Percentiles rank a stretch among this genome's conserved stretches.
phyloP scores from a whole-genome alignment of 495 filamentous ascomycete species.

The Penicillium atrosanguineum region DNA sequence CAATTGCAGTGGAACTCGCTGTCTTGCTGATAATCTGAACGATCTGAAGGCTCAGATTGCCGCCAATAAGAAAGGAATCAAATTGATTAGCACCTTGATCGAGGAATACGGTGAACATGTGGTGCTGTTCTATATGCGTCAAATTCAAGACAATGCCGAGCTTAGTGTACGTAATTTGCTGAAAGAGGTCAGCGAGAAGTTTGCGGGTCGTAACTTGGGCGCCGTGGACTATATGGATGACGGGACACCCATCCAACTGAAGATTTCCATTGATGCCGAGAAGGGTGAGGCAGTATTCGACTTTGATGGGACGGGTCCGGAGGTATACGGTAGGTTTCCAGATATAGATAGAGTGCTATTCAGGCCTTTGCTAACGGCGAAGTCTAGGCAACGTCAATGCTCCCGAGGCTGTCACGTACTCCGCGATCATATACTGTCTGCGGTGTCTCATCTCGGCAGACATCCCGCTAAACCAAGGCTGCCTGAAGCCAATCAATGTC shows the following conservation, averaged over 20 bases:
- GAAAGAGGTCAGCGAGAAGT: conserved; percentile 68
- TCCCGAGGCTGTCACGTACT: conserved; percentile 87
- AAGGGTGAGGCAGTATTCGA: conserved; percentile 89
- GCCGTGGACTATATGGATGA: conserved; percentile 93
- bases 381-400: conserved; percentile 78
- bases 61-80: conserved; percentile 93
- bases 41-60: conserved; percentile 94
- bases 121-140: conserved; percentile 89
- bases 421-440: conserved; percentile 90
- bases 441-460: conserved; percentile 85
- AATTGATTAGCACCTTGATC: conserved; percentile 76
- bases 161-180: conserved; percentile 74
- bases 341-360: not conserved
- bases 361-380: conserved; percentile 2
- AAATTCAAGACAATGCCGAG: conserved; percentile 91
- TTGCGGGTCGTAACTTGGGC: conserved; percentile 71
- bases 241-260: conserved; percentile 81
- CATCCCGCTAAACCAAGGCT: conserved; percentile 94
- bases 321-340: conserved; percentile 64
- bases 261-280: conserved; percentile 74
- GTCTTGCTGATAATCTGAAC: conserved; percentile 87
- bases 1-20: conserved; percentile 84
- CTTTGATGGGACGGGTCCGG: conserved; percentile 76
- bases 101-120: conserved; percentile 86
- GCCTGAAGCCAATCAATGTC: conserved; percentile 78